phyloP scores from a whole-genome alignment of 495 filamentous ascomycete species.

The Penicillium antarcticum region DNA sequence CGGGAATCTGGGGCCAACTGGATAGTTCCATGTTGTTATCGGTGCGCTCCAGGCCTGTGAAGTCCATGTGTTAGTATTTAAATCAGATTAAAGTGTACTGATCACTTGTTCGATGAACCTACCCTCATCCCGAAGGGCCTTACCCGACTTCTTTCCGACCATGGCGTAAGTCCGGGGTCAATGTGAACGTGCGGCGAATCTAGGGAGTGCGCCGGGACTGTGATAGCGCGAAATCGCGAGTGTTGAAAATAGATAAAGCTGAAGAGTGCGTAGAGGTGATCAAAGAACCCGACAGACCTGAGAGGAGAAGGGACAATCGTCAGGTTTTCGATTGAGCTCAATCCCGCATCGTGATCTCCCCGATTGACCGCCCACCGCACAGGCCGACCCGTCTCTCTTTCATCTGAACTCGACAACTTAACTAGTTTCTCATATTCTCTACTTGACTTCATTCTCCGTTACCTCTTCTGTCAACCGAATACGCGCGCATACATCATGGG shows the following conservation, averaged over 20 bases:
- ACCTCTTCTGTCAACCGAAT: background rate
- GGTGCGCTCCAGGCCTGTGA: conserved; percentile 81
- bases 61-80: conserved; percentile 2
- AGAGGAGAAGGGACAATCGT: background rate
- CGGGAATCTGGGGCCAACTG: conserved; percentile 84
- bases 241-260: background rate
- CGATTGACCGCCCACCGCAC: conserved; percentile 33
- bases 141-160: conserved; percentile 64
- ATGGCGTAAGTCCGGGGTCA: conserved; percentile 33
- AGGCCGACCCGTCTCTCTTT: conserved; percentile 18
- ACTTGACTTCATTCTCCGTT: background rate
- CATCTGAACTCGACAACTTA: conserved; percentile 6
- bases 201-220: conserved; percentile 16
- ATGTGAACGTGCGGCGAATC: conserved; percentile 13
- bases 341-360: conserved; percentile 13
- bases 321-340: conserved; percentile 9
- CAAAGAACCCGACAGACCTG: background rate
- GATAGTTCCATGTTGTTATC: conserved; percentile 97
- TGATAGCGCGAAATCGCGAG: background rate
- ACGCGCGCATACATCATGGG: conserved; percentile 60
- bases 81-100: background rate
- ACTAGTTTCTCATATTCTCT: background rate
- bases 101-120: conserved; percentile 5
- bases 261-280: background rate
- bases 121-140: conserved; percentile 64